Base-by-base conservation (phyloP, 2,329 filamentous ascomycete genomes). In the Xylaria sp. region DNA sequence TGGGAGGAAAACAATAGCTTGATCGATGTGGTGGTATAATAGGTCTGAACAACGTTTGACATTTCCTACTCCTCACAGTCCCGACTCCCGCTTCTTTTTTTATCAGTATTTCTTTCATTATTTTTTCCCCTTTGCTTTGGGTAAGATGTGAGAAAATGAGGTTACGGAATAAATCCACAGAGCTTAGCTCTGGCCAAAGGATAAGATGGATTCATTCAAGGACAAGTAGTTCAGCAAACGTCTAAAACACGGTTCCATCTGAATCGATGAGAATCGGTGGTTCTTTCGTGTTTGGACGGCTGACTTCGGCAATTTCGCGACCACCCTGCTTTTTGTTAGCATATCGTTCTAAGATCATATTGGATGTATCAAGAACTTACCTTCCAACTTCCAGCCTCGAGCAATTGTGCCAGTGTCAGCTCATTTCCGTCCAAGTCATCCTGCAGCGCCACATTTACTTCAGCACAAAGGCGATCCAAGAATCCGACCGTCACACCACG, bases 381-480 rank as follows among this genome's bases (percentile, higher is more conserved):
- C 89, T 97, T 97, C 93, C 94, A 99, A 71, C 91, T 96, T 55
- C 94, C 94, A 11, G 93, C 94, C 75, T 97, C 94, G 16, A 99
- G 80, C 78, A 99, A 85, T 74, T 99, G 94, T 4, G 92, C 86
- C 66, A 97, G 76, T 47, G 80, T 90, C 72, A 99, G 76, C 66
- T 93, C 85, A 44, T 84, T 78, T 2, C 89, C 91, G 6, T 79
- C 81, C 47, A 97, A 76, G 57, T 85, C 81, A 1, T 69, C 70
- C 58, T 83, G 85, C 52, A 97, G 76, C 47, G 79, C 75, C 72
- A 90, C 91, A 66, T 92, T 88, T 60, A 90, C 86, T 2, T 78
- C 67, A 1, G 54, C 79, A 16, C 89, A 78, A 10, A 92, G 78
- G 66, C 88, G 82, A 71, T 92, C 89, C 55, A 92, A 73, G 67